Percentiles rank a stretch among this genome's conserved stretches.
phyloP scores from a whole-genome alignment of 106 monocot genomes.

The Platanthera zijinensis region DNA sequence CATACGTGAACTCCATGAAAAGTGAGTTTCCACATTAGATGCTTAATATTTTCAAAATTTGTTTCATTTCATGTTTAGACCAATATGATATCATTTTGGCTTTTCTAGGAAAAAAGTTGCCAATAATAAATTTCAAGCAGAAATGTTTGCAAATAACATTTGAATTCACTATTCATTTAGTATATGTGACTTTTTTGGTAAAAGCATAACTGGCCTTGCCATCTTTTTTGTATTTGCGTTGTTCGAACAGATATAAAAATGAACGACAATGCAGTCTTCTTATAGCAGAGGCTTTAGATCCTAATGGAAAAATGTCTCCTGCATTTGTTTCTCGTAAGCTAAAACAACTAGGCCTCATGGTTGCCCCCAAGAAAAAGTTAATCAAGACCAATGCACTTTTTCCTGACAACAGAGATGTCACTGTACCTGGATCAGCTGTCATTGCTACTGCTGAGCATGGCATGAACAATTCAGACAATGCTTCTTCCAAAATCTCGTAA shows the following conservation, averaged over 20 bases:
- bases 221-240: conserved; percentile 1
- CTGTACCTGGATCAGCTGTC: background rate
- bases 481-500: background rate
- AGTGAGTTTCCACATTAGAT: conserved; percentile 25
- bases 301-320: conserved; percentile 55
- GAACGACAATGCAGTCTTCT: conserved; percentile 45
- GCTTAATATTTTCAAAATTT: background rate
- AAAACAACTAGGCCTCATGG: conserved; percentile 50
- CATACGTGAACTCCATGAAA: conserved; percentile 44
- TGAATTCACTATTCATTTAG: background rate
- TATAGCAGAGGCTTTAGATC: conserved; percentile 63
- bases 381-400: background rate
- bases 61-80: background rate
- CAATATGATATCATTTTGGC: background rate
- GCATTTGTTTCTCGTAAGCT: conserved; percentile 54
- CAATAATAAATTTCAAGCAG: background rate
- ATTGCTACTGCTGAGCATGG: background rate
- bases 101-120: background rate
- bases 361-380: conserved; percentile 26
- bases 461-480: background rate
- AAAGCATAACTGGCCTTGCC: background rate
- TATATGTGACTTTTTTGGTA: background rate
- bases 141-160: background rate
- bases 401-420: background rate
- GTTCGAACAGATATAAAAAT: conserved; percentile 50